These are phyloP conservation scores for Nicotiana tomentosiformis DNA, from an alignment of 257 asterid species.

Conservation along the genomic window DNA sequence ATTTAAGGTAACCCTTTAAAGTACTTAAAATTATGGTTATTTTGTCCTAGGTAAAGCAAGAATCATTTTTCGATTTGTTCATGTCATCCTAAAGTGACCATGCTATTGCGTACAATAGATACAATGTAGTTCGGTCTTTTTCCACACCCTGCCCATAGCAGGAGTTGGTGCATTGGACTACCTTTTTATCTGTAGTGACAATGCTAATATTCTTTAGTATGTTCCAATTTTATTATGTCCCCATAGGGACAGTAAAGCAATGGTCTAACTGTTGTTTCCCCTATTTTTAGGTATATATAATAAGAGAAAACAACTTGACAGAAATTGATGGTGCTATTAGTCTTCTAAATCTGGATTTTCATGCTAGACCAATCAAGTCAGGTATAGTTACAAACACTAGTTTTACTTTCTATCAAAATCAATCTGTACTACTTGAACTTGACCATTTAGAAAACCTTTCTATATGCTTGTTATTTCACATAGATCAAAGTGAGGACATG, in stretches of 20 bases:
- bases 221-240: background rate
- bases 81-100: background rate
- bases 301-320: slow-evolving; percentile 31
- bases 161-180: background rate
- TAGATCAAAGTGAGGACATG: slow-evolving; percentile 11
- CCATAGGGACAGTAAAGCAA: slow-evolving; percentile 1
- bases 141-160: too few relatives aligned
- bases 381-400: too few relatives aligned
- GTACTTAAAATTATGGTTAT: background rate
- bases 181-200: background rate
- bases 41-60: background rate
- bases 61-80: background rate
- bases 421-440: too few relatives aligned
- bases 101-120: too few relatives aligned
- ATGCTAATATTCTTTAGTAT: background rate
- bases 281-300: slow-evolving; percentile 45
- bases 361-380: too few relatives aligned
- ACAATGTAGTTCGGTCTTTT: too few relatives aligned
- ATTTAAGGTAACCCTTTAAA: slow-evolving; percentile 43
- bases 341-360: too few relatives aligned
- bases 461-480: background rate
- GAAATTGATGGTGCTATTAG: slow-evolving; percentile 7
- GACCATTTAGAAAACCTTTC: too few relatives aligned
- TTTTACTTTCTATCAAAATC: too few relatives aligned
- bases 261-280: background rate